Evolutionary conservation across 805 yeast genomes (phyloP), one percentile per base, ranked within the genome.

Genomic region (Kodamaea fukazawae): DNA sequence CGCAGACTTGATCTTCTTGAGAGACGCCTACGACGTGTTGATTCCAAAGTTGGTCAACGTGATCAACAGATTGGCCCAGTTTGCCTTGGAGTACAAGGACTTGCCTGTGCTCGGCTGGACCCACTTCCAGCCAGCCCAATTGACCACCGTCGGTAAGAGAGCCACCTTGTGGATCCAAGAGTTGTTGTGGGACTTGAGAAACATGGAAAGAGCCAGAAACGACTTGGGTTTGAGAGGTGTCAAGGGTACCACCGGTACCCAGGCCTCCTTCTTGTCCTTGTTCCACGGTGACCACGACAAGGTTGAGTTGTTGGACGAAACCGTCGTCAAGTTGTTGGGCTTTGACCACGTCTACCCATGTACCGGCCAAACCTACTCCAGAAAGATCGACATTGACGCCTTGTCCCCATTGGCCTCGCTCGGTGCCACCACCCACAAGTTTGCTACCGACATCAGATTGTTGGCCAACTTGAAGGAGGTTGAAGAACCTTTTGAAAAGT

Each of bases 191-290:
- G 99, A 93, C 69, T 78, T 93, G 65, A 81, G 99, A 71, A 93
- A 93, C 71, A 78, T 93, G 72, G 83, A 77, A 51, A 84, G 99
- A 69, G 98, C 98, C 35, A 83, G 99, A 71, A 85, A 91, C 59
- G 99, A 93, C 63, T 68, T 93, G 51, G 98, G 98, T 34, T 75
- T 93, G 55, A 82, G 99, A 69, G 99, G 99, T 63, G 98, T 90
- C 51, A 93, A 93, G 73, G 99, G 99, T 61, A 93, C 99, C 45
- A 93, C 99, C 35, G 99, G 99, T 67, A 93, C 99, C 29, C 99
- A 93, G 71, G 99, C 86, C 41, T 91, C 98, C 1, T 93, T 93
- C 78, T 72, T 93, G 61, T 78, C 97, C 13, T 76, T 93, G 53
- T 93, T 89, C 82, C 95, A 91, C 56, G 98, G 98, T 50, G 83